These are phyloP conservation scores for Stephanodiscus minutulus DNA, from an alignment of 108 stramenopile species.

Conservation along the genomic window DNA sequence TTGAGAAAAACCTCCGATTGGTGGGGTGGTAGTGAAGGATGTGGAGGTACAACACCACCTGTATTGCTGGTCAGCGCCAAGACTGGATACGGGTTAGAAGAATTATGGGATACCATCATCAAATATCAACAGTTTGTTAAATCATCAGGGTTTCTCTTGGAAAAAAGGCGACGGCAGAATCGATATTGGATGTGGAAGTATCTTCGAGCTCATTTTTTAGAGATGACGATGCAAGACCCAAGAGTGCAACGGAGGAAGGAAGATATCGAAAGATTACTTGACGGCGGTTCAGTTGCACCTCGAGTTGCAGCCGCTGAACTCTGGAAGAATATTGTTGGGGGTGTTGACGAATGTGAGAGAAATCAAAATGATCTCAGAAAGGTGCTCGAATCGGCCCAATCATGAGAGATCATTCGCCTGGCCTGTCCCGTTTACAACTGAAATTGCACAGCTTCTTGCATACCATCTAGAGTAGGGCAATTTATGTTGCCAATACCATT, in stretches of 20 bases:
- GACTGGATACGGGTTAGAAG: slow-evolving; percentile 57
- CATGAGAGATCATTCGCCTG: background rate
- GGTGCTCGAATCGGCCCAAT: background rate
- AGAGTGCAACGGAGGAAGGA: slow-evolving; percentile 30
- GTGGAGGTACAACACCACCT: slow-evolving; percentile 40
- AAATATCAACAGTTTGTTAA: slow-evolving; percentile 42
- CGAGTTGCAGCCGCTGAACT: slow-evolving; percentile 65
- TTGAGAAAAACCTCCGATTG: slow-evolving; percentile 46
- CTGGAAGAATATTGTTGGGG: slow-evolving; percentile 23
- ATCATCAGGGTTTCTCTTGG: slow-evolving; percentile 50
- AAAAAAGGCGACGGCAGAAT: slow-evolving; percentile 56
- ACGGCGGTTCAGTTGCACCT: slow-evolving; percentile 55
- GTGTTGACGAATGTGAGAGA: background rate
- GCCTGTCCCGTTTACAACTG: no score
- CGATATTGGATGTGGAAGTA: slow-evolving; percentile 85
- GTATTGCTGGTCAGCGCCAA: slow-evolving; percentile 70
- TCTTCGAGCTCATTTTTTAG: slow-evolving; percentile 28
- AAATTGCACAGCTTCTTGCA: no score
- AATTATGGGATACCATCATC: slow-evolving; percentile 62
- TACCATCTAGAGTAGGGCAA: no score
- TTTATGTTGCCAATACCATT: no score
- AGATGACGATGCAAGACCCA: slow-evolving; percentile 39
- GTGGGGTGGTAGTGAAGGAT: slow-evolving; percentile 34
- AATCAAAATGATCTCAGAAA: background rate
- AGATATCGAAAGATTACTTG: slow-evolving; percentile 46